A percentile compares a stretch with the other conserved stretches of the same genome.
These are phyloP conservation scores for Wallemia ichthyophaga DNA, from an alignment of 1,284 basidiomycete species.

Conservation along the genomic window DNA sequence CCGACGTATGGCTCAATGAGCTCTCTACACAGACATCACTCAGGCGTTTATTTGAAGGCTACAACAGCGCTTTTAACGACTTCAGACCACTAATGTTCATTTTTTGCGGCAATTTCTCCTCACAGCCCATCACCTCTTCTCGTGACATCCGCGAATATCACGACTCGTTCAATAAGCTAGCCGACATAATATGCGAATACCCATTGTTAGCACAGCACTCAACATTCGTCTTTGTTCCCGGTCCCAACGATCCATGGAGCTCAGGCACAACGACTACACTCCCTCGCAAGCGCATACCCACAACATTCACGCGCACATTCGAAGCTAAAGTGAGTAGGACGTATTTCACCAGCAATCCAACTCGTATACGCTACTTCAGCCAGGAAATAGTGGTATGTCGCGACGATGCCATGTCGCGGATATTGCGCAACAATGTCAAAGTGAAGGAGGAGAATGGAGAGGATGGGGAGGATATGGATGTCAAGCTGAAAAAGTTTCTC, in stretches of 20 bases:
- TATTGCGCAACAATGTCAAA: conserved; percentile 57
- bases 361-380: conserved; percentile 74
- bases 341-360: conserved; percentile 69
- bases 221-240: conserved; percentile 81
- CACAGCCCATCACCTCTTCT: neutral
- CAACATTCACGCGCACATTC: conserved; percentile 36
- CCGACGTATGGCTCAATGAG: conserved; percentile 82
- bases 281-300: conserved; percentile 48
- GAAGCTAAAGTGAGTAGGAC: conserved; percentile 39
- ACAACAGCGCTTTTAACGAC: conserved; percentile 38
- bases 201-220: conserved; percentile 41
- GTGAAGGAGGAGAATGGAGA: conserved; percentile 28
- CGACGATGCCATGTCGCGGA: conserved; percentile 74
- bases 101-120: conserved; percentile 76
- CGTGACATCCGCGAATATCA: neutral
- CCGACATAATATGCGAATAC: conserved; percentile 47
- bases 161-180: neutral
- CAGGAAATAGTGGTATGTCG: conserved; percentile 86
- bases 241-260: conserved; percentile 59
- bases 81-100: conserved; percentile 64
- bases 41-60: conserved; percentile 61
- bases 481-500: conserved; percentile 46
- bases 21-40: conserved; percentile 50
- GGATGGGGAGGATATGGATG: conserved; percentile 32
- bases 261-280: conserved; percentile 27